phyloP scores from a whole-genome alignment of 1,284 basidiomycete species.

The Takashimella koratensis region DNA sequence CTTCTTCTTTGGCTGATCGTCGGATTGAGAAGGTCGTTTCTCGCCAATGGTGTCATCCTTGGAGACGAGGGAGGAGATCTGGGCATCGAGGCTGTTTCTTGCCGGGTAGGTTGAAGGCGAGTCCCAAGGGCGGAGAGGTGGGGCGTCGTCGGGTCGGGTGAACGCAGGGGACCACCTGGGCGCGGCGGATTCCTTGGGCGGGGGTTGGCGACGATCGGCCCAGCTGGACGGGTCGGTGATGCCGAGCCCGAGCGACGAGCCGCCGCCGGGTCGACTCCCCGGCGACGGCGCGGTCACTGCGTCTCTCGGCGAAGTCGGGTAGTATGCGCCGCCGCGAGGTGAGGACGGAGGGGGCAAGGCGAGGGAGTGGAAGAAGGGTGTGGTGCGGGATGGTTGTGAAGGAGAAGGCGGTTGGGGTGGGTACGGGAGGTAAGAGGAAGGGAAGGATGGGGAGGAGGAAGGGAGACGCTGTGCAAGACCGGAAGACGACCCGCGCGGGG shows the following conservation, averaged over 20 bases:
- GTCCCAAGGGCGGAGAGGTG: no score
- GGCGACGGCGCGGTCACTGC: neutral
- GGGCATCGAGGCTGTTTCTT: neutral
- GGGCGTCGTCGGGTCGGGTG: no score
- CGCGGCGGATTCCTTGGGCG: neutral
- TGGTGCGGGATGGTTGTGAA: neutral
- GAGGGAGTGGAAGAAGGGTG: neutral
- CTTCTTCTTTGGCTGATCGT: constrained; percentile 37
- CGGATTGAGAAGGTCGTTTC: neutral
- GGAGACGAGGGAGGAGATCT: neutral
- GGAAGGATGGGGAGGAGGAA: neutral
- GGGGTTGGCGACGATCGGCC: neutral
- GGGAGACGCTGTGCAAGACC: neutral
- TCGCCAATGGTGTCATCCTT: neutral
- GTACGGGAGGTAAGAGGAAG: neutral
- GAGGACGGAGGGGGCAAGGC: neutral
- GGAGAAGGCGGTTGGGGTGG: neutral
- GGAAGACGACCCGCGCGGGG: neutral
- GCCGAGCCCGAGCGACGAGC: neutral
- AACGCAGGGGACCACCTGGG: no score
- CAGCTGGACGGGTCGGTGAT: neutral
- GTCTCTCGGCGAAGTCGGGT: neutral
- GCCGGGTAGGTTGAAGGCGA: neutral
- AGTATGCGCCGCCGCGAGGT: neutral
- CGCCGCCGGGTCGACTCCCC: neutral